These are phyloP conservation scores for Pseudogymnoascus sp. DNA, from an alignment of 2,329 filamentous ascomycete species.

Conservation along the genomic window DNA sequence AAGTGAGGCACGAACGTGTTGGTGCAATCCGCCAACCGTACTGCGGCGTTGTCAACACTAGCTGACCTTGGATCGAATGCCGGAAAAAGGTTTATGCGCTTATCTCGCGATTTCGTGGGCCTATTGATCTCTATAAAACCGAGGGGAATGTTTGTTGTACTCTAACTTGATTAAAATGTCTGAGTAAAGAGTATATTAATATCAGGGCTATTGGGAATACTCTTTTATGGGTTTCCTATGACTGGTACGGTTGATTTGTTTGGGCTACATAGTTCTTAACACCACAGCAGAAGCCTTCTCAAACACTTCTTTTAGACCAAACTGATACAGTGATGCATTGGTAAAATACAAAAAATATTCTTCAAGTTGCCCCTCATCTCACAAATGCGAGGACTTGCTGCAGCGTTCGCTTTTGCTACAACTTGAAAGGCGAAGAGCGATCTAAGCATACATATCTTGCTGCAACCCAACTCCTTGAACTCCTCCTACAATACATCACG, in stretches of 20 bases:
- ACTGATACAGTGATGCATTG: slow-evolving; percentile 1
- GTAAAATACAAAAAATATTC: background rate
- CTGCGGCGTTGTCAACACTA: slow-evolving; percentile 1
- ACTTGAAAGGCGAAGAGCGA: background rate
- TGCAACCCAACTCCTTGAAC: slow-evolving; percentile 4
- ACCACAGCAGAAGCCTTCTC: background rate
- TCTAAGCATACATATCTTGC: slow-evolving; percentile 7
- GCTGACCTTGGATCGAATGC: background rate
- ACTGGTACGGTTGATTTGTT: background rate
- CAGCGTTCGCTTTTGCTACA: background rate
- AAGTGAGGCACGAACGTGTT: slow-evolving; percentile 1
- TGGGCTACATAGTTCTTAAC: background rate
- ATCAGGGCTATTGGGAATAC: background rate
- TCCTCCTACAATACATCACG: slow-evolving; percentile 2
- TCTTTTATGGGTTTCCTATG: background rate
- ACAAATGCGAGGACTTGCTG: background rate
- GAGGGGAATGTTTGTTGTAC: background rate
- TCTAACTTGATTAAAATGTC: background rate
- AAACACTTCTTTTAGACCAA: background rate
- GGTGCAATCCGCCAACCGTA: slow-evolving; percentile 5
- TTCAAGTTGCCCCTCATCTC: background rate
- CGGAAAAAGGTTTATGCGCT: background rate
- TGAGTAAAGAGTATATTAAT: background rate
- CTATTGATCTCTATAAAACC: background rate
- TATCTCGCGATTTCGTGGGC: background rate